phyloP scores from a whole-genome alignment of 768 basidiomycete species.

The Rickenella mellea region DNA sequence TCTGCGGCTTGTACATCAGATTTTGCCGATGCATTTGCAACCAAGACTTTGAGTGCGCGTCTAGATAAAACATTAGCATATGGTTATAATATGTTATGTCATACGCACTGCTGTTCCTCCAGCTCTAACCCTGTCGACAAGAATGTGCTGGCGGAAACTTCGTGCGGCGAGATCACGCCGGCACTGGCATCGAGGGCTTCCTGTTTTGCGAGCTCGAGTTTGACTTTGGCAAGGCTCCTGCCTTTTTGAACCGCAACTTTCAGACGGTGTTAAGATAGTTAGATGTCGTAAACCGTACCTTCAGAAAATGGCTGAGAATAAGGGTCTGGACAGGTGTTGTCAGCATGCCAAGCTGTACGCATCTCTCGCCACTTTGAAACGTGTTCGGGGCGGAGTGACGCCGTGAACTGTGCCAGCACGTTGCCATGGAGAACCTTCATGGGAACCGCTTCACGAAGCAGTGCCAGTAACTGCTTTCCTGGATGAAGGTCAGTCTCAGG shows the following conservation, averaged over 20 bases:
- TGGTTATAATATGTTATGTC: too few relatives aligned
- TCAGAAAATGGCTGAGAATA: background rate
- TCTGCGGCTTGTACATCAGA: too few relatives aligned
- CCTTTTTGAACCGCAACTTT: background rate
- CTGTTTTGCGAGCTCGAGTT: background rate
- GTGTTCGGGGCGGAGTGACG: background rate
- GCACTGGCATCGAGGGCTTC: background rate
- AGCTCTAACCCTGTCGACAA: background rate
- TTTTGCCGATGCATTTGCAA: too few relatives aligned
- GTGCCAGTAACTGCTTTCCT: too few relatives aligned
- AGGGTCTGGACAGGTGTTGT: conserved; percentile 9
- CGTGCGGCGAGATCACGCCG: background rate
- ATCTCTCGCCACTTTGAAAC: background rate
- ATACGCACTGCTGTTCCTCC: background rate
- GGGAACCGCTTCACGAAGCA: too few relatives aligned
- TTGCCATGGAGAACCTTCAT: too few relatives aligned
- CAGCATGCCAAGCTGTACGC: background rate
- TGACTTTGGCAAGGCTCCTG: background rate
- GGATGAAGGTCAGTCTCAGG: too few relatives aligned
- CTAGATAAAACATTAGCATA: too few relatives aligned
- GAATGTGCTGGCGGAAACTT: background rate
- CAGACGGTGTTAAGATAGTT: too few relatives aligned
- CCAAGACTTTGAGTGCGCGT: too few relatives aligned
- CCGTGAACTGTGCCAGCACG: background rate
- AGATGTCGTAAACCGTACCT: conserved; percentile 2